Evolutionary conservation across 208 protist species (phyloP).

Genomic region (Leishmania arabica): DNA sequence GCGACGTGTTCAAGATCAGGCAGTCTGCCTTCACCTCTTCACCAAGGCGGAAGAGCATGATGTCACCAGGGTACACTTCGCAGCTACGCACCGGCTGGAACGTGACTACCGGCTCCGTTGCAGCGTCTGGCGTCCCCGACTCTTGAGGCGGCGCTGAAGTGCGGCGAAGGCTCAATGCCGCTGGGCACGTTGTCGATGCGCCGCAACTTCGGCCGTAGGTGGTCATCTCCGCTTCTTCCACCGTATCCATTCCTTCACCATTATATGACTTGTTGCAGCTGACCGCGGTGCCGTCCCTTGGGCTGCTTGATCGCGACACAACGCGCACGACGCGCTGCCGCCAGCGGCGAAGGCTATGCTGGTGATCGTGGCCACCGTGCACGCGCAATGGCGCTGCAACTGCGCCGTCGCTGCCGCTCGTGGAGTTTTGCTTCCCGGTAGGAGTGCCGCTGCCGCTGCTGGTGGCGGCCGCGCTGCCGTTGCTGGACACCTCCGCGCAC

Average conservation of each 20-base stretch:
- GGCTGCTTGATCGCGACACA: neutral
- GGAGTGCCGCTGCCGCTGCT: neutral
- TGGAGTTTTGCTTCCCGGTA: neutral
- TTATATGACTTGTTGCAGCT: neutral
- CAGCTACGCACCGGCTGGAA: constrained; percentile 51
- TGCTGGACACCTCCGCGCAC: neutral
- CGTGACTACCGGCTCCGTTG: constrained; percentile 13
- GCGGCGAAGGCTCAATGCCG: neutral
- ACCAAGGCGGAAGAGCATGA: constrained; percentile 69
- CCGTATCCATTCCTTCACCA: neutral
- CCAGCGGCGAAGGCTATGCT: neutral
- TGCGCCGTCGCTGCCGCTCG: neutral
- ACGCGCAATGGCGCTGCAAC: neutral
- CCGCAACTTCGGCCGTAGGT: neutral
- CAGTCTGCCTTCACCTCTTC: constrained; percentile 85
- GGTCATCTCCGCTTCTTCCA: neutral
- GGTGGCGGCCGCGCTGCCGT: neutral
- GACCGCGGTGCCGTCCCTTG: neutral
- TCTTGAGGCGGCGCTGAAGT: neutral
- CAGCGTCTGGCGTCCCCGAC: neutral
- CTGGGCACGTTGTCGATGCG: neutral
- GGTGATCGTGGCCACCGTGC: neutral
- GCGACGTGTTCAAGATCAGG: constrained; percentile 73
- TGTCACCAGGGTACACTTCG: constrained; percentile 83
- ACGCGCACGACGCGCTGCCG: neutral